These are phyloP conservation scores for Zymoseptoria pseudotritici DNA, from an alignment of 2,329 filamentous ascomycete genomes.

Conservation along the genomic window DNA sequence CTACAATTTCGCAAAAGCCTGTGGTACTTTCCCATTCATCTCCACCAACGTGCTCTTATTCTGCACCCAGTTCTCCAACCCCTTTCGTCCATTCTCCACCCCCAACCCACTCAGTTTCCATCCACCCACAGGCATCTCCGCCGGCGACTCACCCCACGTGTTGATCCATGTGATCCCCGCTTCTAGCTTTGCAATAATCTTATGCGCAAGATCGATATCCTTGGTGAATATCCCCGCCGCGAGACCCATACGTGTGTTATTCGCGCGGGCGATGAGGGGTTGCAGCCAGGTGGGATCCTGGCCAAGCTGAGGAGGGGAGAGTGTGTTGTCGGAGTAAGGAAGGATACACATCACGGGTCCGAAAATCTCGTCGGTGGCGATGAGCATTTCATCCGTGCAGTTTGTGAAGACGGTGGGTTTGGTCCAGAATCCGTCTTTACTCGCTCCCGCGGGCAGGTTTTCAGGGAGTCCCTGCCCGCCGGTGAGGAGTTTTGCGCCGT, in stretches of 20 bases:
- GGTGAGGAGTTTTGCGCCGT: slow-evolving; percentile 65
- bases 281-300: slow-evolving; percentile 44
- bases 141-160: slow-evolving; percentile 85
- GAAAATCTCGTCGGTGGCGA: slow-evolving; percentile 78
- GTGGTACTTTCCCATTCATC: slow-evolving; percentile 62
- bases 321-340: slow-evolving; percentile 48
- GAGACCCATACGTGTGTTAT: slow-evolving; percentile 68
- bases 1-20: slow-evolving; percentile 49
- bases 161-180: slow-evolving; percentile 91
- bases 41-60: slow-evolving; percentile 87
- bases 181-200: slow-evolving; percentile 62
- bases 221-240: slow-evolving; percentile 78
- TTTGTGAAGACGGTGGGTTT: slow-evolving; percentile 77
- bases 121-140: slow-evolving; percentile 86
- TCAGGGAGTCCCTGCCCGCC: slow-evolving; percentile 58
- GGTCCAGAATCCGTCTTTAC: slow-evolving; percentile 70
- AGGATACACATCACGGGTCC: slow-evolving; percentile 80
- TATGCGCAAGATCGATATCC: slow-evolving; percentile 66
- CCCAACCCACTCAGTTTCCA: slow-evolving; percentile 89
- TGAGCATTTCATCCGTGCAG: slow-evolving; percentile 75
- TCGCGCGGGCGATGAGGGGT: slow-evolving; percentile 65
- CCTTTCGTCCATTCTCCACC: slow-evolving; percentile 75
- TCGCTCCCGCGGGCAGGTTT: slow-evolving; percentile 34
- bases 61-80: slow-evolving; percentile 72
- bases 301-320: not conserved